These are phyloP conservation scores for Coccinonectria pachysandricola DNA, from an alignment of 2,329 filamentous ascomycete genomes.

Conservation along the genomic window DNA sequence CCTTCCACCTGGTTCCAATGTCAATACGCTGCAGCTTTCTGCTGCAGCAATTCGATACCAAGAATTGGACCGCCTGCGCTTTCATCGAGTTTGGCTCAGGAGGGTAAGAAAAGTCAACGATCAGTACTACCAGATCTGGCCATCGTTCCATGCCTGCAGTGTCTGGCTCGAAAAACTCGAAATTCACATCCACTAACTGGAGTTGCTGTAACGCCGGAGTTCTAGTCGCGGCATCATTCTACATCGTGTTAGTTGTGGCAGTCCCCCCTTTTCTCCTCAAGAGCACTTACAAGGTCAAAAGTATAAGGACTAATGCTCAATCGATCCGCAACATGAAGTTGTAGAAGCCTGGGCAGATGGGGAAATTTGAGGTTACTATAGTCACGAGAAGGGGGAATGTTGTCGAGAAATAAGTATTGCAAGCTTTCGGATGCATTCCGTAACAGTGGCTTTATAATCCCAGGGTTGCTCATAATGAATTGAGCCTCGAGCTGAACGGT, in stretches of 20 bases:
- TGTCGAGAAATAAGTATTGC: slow-evolving; percentile 15
- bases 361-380: slow-evolving; percentile 8
- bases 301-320: slow-evolving; percentile 9
- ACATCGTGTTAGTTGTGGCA: slow-evolving; percentile 3
- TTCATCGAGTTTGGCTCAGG: slow-evolving; percentile 16
- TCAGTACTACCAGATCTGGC: slow-evolving; percentile 21
- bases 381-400: slow-evolving; percentile 9
- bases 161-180: slow-evolving; percentile 3
- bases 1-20: slow-evolving; percentile 19
- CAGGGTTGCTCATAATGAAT: slow-evolving; percentile 7
- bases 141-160: slow-evolving; percentile 17
- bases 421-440: slow-evolving; percentile 12
- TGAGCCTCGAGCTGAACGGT: slow-evolving; percentile 14
- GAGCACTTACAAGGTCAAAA: slow-evolving; percentile 14
- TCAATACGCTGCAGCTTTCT: slow-evolving; percentile 20
- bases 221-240: slow-evolving; percentile 18
- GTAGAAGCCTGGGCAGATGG: slow-evolving; percentile 19
- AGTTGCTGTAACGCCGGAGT: slow-evolving; percentile 24
- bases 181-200: slow-evolving; percentile 18
- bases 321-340: slow-evolving; percentile 19
- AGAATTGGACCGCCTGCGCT: slow-evolving; percentile 10
- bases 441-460: slow-evolving; percentile 12
- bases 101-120: slow-evolving; percentile 13
- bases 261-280: no score
- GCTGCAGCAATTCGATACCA: slow-evolving; percentile 20